Conservation (phyloP, 2,329 filamentous ascomycete species). For the Botrytis elliptica region DNA sequence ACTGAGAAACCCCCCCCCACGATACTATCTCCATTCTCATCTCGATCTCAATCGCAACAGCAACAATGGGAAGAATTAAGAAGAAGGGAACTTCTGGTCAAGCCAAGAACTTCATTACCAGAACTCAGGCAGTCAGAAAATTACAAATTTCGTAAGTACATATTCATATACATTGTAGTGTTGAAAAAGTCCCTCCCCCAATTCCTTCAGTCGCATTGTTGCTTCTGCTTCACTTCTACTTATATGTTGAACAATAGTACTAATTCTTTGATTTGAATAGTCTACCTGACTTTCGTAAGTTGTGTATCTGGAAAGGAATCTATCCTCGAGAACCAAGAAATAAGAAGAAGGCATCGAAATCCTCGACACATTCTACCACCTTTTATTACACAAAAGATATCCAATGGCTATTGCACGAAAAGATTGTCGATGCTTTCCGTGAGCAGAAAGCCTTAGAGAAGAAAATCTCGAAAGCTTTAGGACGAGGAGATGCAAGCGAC, state of each 20-base stretch:
- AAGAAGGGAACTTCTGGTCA: slow-evolving; percentile 86
- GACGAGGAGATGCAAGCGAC: slow-evolving; percentile 86
- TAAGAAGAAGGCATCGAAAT: slow-evolving; percentile 95
- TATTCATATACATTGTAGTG: not conserved
- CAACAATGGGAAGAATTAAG: slow-evolving; percentile 72
- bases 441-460: slow-evolving; percentile 96
- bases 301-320: slow-evolving; percentile 99
- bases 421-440: slow-evolving; percentile 88
- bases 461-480: slow-evolving; percentile 92
- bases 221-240: not conserved
- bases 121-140: slow-evolving; percentile 95
- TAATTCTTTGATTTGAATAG: slow-evolving; percentile 46
- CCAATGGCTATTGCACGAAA: slow-evolving; percentile 96
- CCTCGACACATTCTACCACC: slow-evolving; percentile 84
- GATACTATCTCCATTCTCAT: not conserved
- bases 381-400: slow-evolving; percentile 95
- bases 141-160: slow-evolving; percentile 65
- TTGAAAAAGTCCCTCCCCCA: not conserved
- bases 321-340: slow-evolving; percentile 96
- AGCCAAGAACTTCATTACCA: slow-evolving; percentile 97
- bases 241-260: not conserved
- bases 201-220: not conserved
- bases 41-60: slow-evolving; percentile 24
- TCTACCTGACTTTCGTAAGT: slow-evolving; percentile 92
- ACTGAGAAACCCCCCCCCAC: slow-evolving; percentile 15